These are phyloP conservation scores for Paramecium primaurelia DNA, from an alignment of 73 alveolate genomes.

Conservation along the genomic window DNA sequence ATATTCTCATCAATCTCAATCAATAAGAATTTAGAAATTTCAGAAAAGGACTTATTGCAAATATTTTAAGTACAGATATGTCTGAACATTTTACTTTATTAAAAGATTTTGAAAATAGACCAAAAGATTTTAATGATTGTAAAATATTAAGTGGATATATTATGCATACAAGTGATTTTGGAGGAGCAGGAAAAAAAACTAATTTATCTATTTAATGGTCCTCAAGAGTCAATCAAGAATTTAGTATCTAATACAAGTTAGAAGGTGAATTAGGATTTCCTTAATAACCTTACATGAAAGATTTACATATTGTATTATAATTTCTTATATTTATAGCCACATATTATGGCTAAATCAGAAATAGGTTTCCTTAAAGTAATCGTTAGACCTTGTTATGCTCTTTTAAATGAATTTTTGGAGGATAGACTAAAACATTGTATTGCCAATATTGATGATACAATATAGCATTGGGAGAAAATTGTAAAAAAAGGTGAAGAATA, in stretches of 20 bases:
- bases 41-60: constrained; percentile 72
- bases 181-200: constrained; percentile 44
- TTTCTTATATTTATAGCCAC: background rate
- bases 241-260: background rate
- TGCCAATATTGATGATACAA: constrained; percentile 23
- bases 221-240: constrained; percentile 46
- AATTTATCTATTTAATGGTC: constrained; percentile 24
- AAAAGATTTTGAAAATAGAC: constrained; percentile 57
- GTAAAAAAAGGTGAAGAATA: constrained; percentile 5
- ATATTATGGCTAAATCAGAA: constrained; percentile 21
- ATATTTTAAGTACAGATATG: constrained; percentile 74
- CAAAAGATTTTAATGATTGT: constrained; percentile 36
- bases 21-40: constrained; percentile 63
- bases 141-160: constrained; percentile 47
- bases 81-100: constrained; percentile 51
- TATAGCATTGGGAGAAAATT: constrained; percentile 13
- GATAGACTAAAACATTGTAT: background rate
- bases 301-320: constrained; percentile 25
- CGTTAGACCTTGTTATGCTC: constrained; percentile 25
- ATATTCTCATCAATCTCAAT: constrained; percentile 62
- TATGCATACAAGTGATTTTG: constrained; percentile 55
- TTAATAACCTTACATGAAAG: constrained; percentile 51
- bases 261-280: constrained; percentile 53
- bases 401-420: background rate
- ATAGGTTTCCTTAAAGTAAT: constrained; percentile 19